These are phyloP conservation scores for Floccularia luteovirens DNA, from an alignment of 768 basidiomycete genomes.

Conservation along the genomic window DNA sequence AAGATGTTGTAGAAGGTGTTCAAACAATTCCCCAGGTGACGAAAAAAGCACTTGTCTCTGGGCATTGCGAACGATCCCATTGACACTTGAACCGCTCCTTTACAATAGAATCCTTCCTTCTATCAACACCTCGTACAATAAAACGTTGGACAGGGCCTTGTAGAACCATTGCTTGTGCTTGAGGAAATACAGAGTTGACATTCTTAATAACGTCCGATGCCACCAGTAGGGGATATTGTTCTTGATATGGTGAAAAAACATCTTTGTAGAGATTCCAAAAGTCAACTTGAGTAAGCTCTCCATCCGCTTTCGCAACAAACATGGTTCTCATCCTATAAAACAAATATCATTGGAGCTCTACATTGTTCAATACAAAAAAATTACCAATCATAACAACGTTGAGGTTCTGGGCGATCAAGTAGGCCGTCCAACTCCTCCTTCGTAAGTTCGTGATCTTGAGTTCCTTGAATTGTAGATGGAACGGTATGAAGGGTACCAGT, in stretches of 20 bases:
- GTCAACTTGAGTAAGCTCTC: slow-evolving; percentile 87
- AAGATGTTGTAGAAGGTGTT: slow-evolving; percentile 61
- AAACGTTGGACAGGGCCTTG: slow-evolving; percentile 68
- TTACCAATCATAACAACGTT: slow-evolving; percentile 80
- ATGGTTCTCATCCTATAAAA: slow-evolving; percentile 80
- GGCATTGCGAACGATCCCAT: slow-evolving; percentile 64
- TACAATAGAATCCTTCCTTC: slow-evolving; percentile 49
- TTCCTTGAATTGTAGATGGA: slow-evolving; percentile 37
- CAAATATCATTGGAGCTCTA: slow-evolving; percentile 1
- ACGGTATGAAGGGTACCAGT: slow-evolving; percentile 51
- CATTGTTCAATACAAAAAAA: slow-evolving; percentile 9
- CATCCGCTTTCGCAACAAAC: slow-evolving; percentile 69
- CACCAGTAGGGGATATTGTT: slow-evolving; percentile 55
- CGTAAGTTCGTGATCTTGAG: slow-evolving; percentile 59
- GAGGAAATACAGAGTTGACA: slow-evolving; percentile 77
- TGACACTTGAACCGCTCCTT: slow-evolving; percentile 67
- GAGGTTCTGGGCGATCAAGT: slow-evolving; percentile 57
- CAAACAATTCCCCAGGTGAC: slow-evolving; percentile 59
- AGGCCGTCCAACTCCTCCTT: slow-evolving; percentile 61
- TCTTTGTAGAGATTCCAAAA: slow-evolving; percentile 95
- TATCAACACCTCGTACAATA: slow-evolving; percentile 80
- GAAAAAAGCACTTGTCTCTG: slow-evolving; percentile 34
- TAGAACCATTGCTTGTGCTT: slow-evolving; percentile 83
- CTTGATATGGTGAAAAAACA: slow-evolving; percentile 57
- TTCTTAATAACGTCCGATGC: slow-evolving; percentile 96